phyloP scores from a whole-genome alignment of 2,329 filamentous ascomycete species.

The Aspergillus bombycis region DNA sequence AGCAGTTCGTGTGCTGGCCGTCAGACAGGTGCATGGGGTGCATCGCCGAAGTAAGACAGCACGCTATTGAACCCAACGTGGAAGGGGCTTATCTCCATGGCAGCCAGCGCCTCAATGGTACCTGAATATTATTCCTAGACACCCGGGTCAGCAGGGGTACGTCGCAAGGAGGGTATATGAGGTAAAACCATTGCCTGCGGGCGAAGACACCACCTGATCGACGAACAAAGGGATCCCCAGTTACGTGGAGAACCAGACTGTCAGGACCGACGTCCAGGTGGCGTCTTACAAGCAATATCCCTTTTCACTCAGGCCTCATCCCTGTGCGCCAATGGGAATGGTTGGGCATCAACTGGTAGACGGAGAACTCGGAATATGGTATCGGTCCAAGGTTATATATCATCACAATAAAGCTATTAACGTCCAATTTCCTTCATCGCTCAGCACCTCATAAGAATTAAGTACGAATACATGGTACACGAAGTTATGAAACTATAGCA shows the following conservation, averaged over 20 bases:
- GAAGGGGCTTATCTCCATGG: neutral
- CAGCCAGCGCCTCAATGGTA: neutral
- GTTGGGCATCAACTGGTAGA: neutral
- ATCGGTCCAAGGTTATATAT: neutral
- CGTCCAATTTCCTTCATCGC: constrained; percentile 3
- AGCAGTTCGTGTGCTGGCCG: neutral
- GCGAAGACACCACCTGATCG: neutral
- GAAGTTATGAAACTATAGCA: constrained; percentile 22
- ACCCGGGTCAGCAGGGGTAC: neutral
- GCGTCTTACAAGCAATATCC: neutral
- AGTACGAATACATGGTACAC: constrained; percentile 28
- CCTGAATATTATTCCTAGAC: neutral
- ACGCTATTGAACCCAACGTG: neutral
- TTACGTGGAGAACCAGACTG: neutral
- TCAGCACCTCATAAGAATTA: constrained; percentile 14
- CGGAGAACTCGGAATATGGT: neutral
- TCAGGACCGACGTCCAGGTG: neutral
- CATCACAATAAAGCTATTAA: constrained; percentile 6
- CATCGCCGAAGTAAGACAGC: neutral
- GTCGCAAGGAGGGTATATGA: neutral
- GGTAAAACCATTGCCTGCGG: neutral
- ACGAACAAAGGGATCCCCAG: neutral
- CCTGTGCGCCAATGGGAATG: neutral
- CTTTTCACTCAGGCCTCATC: neutral
- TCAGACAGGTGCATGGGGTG: neutral